phyloP scores from a whole-genome alignment of 192 early-diverging fungal genomes.

The Backusella australiensis region DNA sequence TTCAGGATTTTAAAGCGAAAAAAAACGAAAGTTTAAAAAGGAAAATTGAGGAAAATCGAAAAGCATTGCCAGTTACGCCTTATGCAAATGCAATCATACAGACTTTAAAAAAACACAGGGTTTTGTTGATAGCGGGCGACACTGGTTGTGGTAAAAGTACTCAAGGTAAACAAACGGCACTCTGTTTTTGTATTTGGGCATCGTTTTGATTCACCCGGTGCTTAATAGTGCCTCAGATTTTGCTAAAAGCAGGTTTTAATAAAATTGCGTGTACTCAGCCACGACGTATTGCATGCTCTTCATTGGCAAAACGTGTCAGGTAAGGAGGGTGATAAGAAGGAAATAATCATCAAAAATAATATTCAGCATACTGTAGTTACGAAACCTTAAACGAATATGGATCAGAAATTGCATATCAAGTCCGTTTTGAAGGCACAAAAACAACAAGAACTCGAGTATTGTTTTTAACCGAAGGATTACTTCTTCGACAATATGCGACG shows the following conservation, averaged over 20 bases:
- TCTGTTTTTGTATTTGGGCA: too few relatives aligned
- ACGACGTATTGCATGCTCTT: constrained; percentile 72
- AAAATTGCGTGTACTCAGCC: constrained; percentile 91
- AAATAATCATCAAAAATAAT: background rate
- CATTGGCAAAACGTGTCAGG: constrained; percentile 51
- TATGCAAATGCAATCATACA: constrained; percentile 59
- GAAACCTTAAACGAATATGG: constrained; percentile 65
- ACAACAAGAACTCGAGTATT: constrained; percentile 59
- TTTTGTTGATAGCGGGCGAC: constrained; percentile 71
- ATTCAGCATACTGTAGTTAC: constrained; percentile 33
- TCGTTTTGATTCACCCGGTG: background rate
- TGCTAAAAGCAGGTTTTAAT: constrained; percentile 69
- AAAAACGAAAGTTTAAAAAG: constrained; percentile 30
- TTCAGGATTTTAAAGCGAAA: constrained; percentile 49
- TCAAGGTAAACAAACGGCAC: constrained; percentile 25
- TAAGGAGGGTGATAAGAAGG: constrained; percentile 22
- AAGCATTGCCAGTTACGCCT: constrained; percentile 59
- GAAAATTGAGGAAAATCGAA: constrained; percentile 55
- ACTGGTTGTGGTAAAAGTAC: constrained; percentile 74
- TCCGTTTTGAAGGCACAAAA: constrained; percentile 60
- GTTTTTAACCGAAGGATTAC: constrained; percentile 75
- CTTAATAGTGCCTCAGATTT: constrained; percentile 72
- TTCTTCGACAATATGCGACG: constrained; percentile 64
- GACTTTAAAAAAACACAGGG: constrained; percentile 51
- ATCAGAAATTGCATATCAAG: constrained; percentile 65